Base-by-base conservation (phyloP, 768 basidiomycete species). In the Tylopilus felleus region DNA sequence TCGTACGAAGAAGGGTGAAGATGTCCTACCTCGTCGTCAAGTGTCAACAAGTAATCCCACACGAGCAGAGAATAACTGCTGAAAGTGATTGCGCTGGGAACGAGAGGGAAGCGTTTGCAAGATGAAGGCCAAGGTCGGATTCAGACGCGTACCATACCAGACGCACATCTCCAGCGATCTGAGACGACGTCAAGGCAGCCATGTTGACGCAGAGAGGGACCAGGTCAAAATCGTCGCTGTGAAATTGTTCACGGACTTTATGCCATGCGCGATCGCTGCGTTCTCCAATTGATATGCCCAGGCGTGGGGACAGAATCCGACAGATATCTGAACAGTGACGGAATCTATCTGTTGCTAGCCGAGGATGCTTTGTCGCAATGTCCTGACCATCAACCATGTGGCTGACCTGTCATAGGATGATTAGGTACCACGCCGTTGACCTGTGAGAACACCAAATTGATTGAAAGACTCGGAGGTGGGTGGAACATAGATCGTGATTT, bases 21-120 rank as follows among this genome's bases (percentile, higher is more conserved):
- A 33, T 27, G 19, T 21, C 46, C 22, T 27, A 42, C 52, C 25
- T 53, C 52, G 33, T 53, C 52, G 31, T 53, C 52, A 23, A 53
- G 22, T n/a, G 52, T 53, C 46, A 48, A 35, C 46, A 48, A 33
- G 40, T 47, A 41, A 41, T 53, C 52, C 52, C 45, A 53, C 1
- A 41, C 13, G n/a, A 48, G 52, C 19, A 41, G 39, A 41, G 52
- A 8, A 29, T 36, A 42, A 22, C 46, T 35, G n/a, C 46, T 40
- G 31, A 21, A 53, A 19, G 40, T 31, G 4, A 47, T 22, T 8
- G 46, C 14, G 6, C 52, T 53, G 40, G 38, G 8, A 7, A 35
- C 22, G 29, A 47, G 9, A 19, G 13, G 6, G 23, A 14, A 9
- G 3, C 9, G 9, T 47, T 47, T 25, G 8, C 8, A 13, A 8